A percentile compares a stretch with the other conserved stretches of the same genome.
Conservation (phyloP, 169 alveolate genomes). For the Cryptosporidium ryanae region DNA sequence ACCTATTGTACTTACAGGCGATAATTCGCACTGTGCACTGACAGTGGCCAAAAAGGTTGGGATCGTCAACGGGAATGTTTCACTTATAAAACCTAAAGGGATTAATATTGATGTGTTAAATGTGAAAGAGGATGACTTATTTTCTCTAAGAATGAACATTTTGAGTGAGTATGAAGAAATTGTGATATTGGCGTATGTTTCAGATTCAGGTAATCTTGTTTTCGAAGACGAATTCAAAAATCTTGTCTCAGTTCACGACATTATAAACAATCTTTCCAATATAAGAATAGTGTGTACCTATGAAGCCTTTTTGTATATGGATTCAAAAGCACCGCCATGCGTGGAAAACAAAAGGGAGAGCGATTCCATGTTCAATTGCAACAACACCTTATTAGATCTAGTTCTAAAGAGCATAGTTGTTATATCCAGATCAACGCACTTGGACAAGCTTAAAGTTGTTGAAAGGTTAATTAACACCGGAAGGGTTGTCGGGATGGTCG, state of each 20-base stretch:
- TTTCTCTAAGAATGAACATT: neutral
- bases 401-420: slow-evolving; percentile 1
- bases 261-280: neutral
- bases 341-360: neutral
- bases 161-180: too few relatives aligned
- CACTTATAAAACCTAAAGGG: neutral
- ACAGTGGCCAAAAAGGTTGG: slow-evolving; percentile 54
- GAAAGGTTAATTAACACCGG: slow-evolving; percentile 27
- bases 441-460: slow-evolving; percentile 30
- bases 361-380: neutral
- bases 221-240: slow-evolving; percentile 35
- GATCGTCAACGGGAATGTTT: neutral
- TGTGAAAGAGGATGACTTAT: neutral
- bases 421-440: slow-evolving; percentile 41
- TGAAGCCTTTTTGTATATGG: slow-evolving; percentile 8
- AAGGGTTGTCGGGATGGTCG: slow-evolving; percentile 40
- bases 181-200: too few relatives aligned
- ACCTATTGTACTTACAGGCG: slow-evolving; percentile 33
- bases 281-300: slow-evolving; percentile 16
- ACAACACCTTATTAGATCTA: slow-evolving; percentile 13
- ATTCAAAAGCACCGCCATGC: neutral
- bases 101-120: neutral
- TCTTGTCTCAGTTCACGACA: neutral
- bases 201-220: slow-evolving; percentile 4
- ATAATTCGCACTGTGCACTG: slow-evolving; percentile 41